Conservation (phyloP, 2,329 filamentous ascomycete genomes). For the Hypoxylon rubiginosum region DNA sequence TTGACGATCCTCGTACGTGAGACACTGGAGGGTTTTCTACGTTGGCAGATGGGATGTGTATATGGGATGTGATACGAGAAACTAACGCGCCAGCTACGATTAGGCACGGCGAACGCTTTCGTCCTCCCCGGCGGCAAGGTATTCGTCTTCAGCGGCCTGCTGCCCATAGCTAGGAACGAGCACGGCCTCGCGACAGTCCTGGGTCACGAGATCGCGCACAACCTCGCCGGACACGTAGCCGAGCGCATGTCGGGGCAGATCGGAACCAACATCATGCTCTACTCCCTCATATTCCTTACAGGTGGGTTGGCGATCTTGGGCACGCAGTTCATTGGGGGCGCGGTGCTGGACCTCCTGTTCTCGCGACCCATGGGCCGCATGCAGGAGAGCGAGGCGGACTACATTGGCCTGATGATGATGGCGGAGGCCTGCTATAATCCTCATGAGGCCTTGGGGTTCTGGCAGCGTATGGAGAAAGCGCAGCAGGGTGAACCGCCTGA, state of each 20-base stretch:
- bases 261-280: slow-evolving; percentile 65
- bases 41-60: not conserved
- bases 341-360: slow-evolving; percentile 74
- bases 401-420: slow-evolving; percentile 87
- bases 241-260: slow-evolving; percentile 71
- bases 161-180: slow-evolving; percentile 75
- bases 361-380: slow-evolving; percentile 75
- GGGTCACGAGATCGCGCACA: slow-evolving; percentile 85
- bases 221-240: slow-evolving; percentile 75
- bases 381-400: slow-evolving; percentile 84
- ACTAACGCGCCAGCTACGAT: slow-evolving; percentile 18
- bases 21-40: not conserved
- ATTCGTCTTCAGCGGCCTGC: slow-evolving; percentile 81
- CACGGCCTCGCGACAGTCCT: slow-evolving; percentile 80
- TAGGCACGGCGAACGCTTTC: slow-evolving; percentile 76
- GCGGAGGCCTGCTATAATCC: slow-evolving; percentile 83
- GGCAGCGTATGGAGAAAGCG: slow-evolving; percentile 73
- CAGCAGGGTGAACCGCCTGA: slow-evolving; percentile 70
- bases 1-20: slow-evolving; percentile 70
- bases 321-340: slow-evolving; percentile 58
- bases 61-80: slow-evolving; percentile 3
- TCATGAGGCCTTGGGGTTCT: slow-evolving; percentile 74
- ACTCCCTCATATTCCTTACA: slow-evolving; percentile 63
- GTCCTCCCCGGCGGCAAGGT: slow-evolving; percentile 84
- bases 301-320: slow-evolving; percentile 60